Evolutionary conservation across 768 basidiomycete genomes (phyloP), one percentile per base, ranked within the genome.

Genomic region (Termitomyces sp.): DNA sequence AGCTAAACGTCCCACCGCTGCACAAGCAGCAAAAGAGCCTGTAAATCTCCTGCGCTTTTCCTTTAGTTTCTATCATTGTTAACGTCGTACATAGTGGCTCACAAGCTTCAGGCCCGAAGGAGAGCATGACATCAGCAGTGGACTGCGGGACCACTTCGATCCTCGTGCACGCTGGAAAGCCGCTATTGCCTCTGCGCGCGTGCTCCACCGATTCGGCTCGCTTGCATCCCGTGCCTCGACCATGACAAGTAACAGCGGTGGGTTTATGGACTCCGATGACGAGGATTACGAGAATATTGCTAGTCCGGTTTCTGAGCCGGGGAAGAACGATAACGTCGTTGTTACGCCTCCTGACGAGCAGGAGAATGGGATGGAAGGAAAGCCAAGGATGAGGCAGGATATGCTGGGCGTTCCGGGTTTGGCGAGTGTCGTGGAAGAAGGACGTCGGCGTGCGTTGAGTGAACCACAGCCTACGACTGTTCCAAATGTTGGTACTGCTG

Each of bases 61-160:
- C 43, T 9, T 50, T 32, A 12, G 49, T 43, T 43, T 30, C 30
- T 18, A 32, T 32, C 20, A 32, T 33, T 33, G 0, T 2, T n/a
- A 33, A 50, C 9, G 26, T 32, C 36, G 12, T 4, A 2, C 55
- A 35, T 57, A 89, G 84, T 95, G 92, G 93, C 74, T 93, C 38
- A 89, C 88, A 16, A 81, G 77, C 0, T 82, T 88, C 67, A 72
- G 78, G 18, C 76, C 87, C 0, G 84, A 85, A 0, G 79, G 77
- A 5, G 89, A 94, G 54, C 82, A 89, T 69, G 93, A 98, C 65
- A 79, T 97, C 44, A 78, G 74, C 16, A 69, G 68, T 12, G 91
- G 89, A 12, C 76, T 97, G 51, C 88, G 89, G 35, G 87, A 92
- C 35, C 84, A 94, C 76, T 95, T 96, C 72, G 79, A 92, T 67